Conservation (phyloP, 805 yeast species). For the Naumovozyma baii region DNA sequence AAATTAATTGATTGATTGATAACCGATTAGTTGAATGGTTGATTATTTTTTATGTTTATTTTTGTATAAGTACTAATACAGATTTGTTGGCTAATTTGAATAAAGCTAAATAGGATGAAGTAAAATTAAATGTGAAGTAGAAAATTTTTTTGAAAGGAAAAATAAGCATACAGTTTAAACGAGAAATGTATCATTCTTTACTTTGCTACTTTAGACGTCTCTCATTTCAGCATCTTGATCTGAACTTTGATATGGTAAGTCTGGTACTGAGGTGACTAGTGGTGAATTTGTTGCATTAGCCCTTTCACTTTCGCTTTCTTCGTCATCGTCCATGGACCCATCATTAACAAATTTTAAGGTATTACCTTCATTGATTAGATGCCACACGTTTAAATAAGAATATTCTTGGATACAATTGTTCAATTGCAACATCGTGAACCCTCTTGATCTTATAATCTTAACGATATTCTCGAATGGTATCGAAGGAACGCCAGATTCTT, state of each 20-base stretch:
- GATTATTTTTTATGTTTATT: too few relatives aligned
- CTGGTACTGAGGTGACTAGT: background rate
- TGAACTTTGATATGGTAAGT: background rate
- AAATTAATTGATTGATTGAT: too few relatives aligned
- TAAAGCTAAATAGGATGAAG: too few relatives aligned
- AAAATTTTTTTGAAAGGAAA: too few relatives aligned
- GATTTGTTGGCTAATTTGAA: too few relatives aligned
- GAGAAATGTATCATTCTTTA: too few relatives aligned
- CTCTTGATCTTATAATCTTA: slow-evolving; percentile 63
- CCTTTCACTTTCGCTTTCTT: background rate
- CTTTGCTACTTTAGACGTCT: slow-evolving; percentile 2
- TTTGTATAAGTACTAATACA: too few relatives aligned
- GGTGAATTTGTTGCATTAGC: background rate
- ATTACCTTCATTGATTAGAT: slow-evolving; percentile 60
- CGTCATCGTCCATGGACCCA: slow-evolving; percentile 21
- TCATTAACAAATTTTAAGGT: slow-evolving; percentile 48
- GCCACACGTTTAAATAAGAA: slow-evolving; percentile 64
- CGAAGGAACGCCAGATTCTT: slow-evolving; percentile 27
- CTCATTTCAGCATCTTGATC: slow-evolving; percentile 7
- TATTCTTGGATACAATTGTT: slow-evolving; percentile 69
- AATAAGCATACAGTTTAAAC: too few relatives aligned
- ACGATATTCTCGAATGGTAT: slow-evolving; percentile 42
- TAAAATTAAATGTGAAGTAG: too few relatives aligned
- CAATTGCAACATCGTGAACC: slow-evolving; percentile 73
- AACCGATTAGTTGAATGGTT: too few relatives aligned